Evolutionary conservation across 2,329 filamentous ascomycete genomes (phyloP), one percentile per base, ranked within the genome.

Genomic region (Chaetomiaceae sp.): DNA sequence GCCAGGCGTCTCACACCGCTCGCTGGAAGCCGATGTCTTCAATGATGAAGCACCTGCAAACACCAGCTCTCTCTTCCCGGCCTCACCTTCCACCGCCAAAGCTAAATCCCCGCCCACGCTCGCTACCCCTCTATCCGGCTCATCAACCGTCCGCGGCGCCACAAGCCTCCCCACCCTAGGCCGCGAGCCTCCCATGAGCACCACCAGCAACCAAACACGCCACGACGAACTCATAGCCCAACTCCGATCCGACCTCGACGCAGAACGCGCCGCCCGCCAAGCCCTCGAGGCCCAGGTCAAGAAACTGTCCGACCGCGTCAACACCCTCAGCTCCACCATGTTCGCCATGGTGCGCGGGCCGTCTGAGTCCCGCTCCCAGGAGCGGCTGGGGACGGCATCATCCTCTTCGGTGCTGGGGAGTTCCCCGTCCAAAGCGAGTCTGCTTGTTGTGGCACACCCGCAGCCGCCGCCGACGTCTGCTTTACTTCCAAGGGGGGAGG

Each of bases 221-320:
- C 49, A 43, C 1, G 43, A 38, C 14, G 47, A 48, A 1, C 8
- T 44, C 3, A 40, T 54, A n/a, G 33, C 57, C 14, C 47, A 57
- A 15, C 55, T 60, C 27, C 39, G 47, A n/a, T 71, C 74, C 15
- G 71, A 84, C 51, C 71, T 85, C 23, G 73, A 82, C 53, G 72
- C 74, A 1, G 83, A 86, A 64, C 79, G 81, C 23, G 73, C 74
- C 1, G 78, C 79, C 5, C 75, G 83, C 5, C 71, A 76, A 52
- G 71, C 74, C 4, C 73, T 86, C 4, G 83, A 85, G 64, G 68
- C 71, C 1, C 75, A 83, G 53, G 79, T 85, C 29, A 76, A 72
- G 52, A 75, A 72, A 38, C 70, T 86, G 6, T 73, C 72, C 20
- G 75, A 77, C 31, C 74, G 75, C 39, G 59, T 83, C 43, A 75